A percentile compares a stretch with the other conserved stretches of the same genome.
These are phyloP conservation scores for Pichia rugopelliculosa DNA, from an alignment of 805 yeast genomes.

Conservation along the genomic window DNA sequence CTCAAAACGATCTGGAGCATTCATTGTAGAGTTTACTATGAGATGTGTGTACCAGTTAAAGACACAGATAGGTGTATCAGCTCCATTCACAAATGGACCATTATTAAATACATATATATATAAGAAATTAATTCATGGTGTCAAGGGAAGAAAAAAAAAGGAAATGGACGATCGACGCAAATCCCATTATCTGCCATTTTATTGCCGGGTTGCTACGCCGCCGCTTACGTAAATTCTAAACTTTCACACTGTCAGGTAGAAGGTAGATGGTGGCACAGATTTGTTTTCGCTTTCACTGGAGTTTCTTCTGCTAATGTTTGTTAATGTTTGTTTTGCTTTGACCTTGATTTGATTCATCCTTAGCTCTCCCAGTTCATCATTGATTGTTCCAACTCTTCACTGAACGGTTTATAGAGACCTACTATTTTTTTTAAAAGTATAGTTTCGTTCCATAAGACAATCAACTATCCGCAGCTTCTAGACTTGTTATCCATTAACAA, in stretches of 20 bases:
- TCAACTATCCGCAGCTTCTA: not conserved
- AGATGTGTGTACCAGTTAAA: not conserved
- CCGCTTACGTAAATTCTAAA: not conserved
- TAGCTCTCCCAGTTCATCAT: not conserved
- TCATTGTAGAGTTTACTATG: slow-evolving; percentile 44
- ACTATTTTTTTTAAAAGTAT: not conserved
- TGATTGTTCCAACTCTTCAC: not conserved
- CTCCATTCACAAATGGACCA: too few relatives aligned
- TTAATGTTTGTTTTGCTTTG: not conserved
- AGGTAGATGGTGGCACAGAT: not conserved
- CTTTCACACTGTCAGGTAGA: too few relatives aligned
- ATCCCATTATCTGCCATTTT: not conserved
- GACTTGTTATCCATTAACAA: not conserved
- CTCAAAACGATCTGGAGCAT: slow-evolving; percentile 99
- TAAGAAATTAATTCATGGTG: not conserved
- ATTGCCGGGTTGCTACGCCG: not conserved
- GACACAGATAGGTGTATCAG: too few relatives aligned
- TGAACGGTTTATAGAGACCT: not conserved
- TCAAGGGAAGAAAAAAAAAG: not conserved
- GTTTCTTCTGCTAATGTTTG: not conserved
- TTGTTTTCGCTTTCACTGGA: not conserved
- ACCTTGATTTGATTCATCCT: not conserved
- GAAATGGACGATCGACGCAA: not conserved
- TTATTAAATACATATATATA: too few relatives aligned
- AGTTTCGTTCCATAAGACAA: not conserved